These are phyloP conservation scores for Clitopilus hobsonii DNA, from an alignment of 768 basidiomycete species.

Conservation along the genomic window DNA sequence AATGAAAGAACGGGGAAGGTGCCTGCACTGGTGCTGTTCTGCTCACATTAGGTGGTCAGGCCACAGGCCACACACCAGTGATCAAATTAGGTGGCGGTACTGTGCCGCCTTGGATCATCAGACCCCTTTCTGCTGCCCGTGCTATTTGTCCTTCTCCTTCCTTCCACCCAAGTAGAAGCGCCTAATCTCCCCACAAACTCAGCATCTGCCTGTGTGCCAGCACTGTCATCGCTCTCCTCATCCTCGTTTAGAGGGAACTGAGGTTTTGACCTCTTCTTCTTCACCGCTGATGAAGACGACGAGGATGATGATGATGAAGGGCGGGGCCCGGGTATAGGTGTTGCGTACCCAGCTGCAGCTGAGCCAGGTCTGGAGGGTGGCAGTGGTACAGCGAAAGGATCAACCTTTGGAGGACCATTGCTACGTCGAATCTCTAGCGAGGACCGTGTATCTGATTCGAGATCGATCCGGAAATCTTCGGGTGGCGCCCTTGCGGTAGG, in stretches of 20 bases:
- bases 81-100: too few relatives aligned
- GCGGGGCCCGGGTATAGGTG: constrained; percentile 27
- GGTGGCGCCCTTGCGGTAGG: constrained; percentile 21
- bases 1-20: not conserved
- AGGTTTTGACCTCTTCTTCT: constrained; percentile 51
- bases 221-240: constrained; percentile 46
- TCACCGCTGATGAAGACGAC: constrained; percentile 24
- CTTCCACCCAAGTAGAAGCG: constrained; percentile 60
- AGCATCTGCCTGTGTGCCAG: constrained; percentile 68
- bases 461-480: constrained; percentile 18
- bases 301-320: constrained; percentile 19
- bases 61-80: too few relatives aligned
- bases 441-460: constrained; percentile 34
- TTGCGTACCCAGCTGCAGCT: constrained; percentile 21
- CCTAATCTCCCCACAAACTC: constrained; percentile 35
- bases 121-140: constrained; percentile 13
- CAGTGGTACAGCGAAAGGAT: constrained; percentile 31
- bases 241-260: constrained; percentile 42
- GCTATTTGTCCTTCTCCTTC: constrained; percentile 35
- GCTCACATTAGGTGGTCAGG: constrained; percentile 28
- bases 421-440: constrained; percentile 17
- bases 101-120: constrained; percentile 59
- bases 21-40: not conserved
- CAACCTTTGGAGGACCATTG: constrained; percentile 20
- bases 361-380: constrained; percentile 32